Conservation (phyloP, 148 eudicot species). For the Rhododendron molle region DNA sequence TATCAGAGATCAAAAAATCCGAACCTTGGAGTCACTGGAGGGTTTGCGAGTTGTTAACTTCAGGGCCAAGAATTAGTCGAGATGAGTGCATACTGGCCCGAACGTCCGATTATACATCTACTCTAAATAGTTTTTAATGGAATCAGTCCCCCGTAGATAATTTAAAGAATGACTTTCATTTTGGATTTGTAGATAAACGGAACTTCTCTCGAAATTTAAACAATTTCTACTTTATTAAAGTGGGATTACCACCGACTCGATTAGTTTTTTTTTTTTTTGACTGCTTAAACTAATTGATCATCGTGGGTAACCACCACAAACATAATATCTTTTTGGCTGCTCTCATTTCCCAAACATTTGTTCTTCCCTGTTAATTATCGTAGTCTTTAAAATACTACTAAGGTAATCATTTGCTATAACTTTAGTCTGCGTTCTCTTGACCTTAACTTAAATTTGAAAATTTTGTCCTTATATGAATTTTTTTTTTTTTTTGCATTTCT, state of each 20-base stretch:
- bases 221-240: background rate
- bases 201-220: background rate
- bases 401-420: background rate
- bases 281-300: background rate
- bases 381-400: background rate
- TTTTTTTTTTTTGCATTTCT: too few species aligned
- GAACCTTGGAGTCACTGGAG: too few species aligned
- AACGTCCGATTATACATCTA: background rate
- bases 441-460: too few species aligned
- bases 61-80: background rate
- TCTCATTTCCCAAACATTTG: conserved; percentile 18
- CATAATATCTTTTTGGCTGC: conserved; percentile 18
- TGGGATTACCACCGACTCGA: conserved; percentile 9
- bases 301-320: conserved; percentile 23
- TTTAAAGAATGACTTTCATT: background rate
- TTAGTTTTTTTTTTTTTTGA: background rate
- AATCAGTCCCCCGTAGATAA: background rate
- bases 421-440: too few species aligned
- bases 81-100: background rate
- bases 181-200: background rate
- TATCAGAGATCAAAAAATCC: fast-evolving
- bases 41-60: background rate
- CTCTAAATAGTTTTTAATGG: background rate
- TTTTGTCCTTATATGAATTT: too few species aligned
- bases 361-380: background rate